These are phyloP conservation scores for Pestalotiopsis sp. DNA, from an alignment of 2,329 filamentous ascomycete genomes.

Conservation along the genomic window DNA sequence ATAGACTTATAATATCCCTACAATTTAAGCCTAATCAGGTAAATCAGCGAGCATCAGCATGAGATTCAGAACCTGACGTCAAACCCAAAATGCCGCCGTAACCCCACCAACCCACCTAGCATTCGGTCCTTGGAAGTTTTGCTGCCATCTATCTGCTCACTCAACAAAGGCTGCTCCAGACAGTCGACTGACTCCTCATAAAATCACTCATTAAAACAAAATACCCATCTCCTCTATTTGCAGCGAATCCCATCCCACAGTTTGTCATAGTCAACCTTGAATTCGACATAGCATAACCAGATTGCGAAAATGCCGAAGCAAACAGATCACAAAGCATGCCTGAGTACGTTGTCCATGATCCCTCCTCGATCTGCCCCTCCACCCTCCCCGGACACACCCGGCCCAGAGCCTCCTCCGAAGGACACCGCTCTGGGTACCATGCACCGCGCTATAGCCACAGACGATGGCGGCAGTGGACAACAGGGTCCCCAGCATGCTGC, in stretches of 20 bases:
- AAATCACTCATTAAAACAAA: slow-evolving; percentile 13
- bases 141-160: slow-evolving; percentile 7
- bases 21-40: background rate
- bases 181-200: slow-evolving; percentile 15
- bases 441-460: background rate
- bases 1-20: too few relatives aligned
- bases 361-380: slow-evolving; percentile 31
- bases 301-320: slow-evolving; percentile 41
- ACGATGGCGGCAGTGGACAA: slow-evolving; percentile 9
- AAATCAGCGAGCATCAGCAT: background rate
- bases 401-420: slow-evolving; percentile 6
- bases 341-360: slow-evolving; percentile 51
- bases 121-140: slow-evolving; percentile 9
- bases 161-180: slow-evolving; percentile 17
- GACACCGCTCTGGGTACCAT: slow-evolving; percentile 3
- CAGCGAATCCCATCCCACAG: background rate
- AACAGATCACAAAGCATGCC: slow-evolving; percentile 62
- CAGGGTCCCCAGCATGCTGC: slow-evolving; percentile 20
- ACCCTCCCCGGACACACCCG: slow-evolving; percentile 9
- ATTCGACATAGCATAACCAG: slow-evolving; percentile 21
- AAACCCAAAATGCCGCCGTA: background rate
- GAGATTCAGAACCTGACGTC: slow-evolving; percentile 7
- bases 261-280: background rate
- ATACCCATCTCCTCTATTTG: background rate
- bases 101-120: slow-evolving; percentile 14